phyloP scores from a whole-genome alignment of 2,329 filamentous ascomycete genomes.

The Neoscytalidium dimidiatum region DNA sequence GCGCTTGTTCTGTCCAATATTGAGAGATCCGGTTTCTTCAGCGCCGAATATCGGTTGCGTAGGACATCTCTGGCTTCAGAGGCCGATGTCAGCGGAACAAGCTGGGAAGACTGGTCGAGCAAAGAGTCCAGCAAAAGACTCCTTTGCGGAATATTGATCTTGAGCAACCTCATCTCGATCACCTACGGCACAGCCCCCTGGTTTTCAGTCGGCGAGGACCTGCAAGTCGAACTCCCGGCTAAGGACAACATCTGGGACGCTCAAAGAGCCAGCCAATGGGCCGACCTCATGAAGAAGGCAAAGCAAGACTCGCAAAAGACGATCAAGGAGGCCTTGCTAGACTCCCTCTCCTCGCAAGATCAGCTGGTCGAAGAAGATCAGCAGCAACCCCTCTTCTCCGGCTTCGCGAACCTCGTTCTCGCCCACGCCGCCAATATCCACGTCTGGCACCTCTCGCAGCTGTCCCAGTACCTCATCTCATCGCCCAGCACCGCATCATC shows the following conservation, averaged over 20 bases:
- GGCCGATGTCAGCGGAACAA: slow-evolving; percentile 18
- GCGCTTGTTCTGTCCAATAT: slow-evolving; percentile 23
- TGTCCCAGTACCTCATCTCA: slow-evolving; percentile 30
- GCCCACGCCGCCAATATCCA: slow-evolving; percentile 40
- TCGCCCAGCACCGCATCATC: neutral
- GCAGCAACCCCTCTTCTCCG: slow-evolving; percentile 21
- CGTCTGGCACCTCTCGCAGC: slow-evolving; percentile 37
- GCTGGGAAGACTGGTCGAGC: slow-evolving; percentile 33
- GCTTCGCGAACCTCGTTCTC: slow-evolving; percentile 34
- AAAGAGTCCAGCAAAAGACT: slow-evolving; percentile 34
- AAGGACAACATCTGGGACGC: slow-evolving; percentile 37
- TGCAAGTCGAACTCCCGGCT: slow-evolving; percentile 36
- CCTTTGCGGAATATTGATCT: slow-evolving; percentile 35
- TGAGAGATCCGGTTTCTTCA: slow-evolving; percentile 25
- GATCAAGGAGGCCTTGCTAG: slow-evolving; percentile 24
- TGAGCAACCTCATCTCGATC: slow-evolving; percentile 35
- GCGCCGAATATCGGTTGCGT: slow-evolving; percentile 26
- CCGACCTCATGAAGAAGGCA: neutral
- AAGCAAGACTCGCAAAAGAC: slow-evolving; percentile 18
- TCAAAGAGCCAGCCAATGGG: slow-evolving; percentile 29
- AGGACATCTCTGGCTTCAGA: slow-evolving; percentile 24
- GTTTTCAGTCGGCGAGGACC: slow-evolving; percentile 35
- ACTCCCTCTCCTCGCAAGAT: slow-evolving; percentile 29
- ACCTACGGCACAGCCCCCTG: slow-evolving; percentile 35
- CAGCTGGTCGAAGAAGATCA: slow-evolving; percentile 19